These are phyloP conservation scores for Drosera capensis DNA, from an alignment of 148 eudicot genomes.

Conservation along the genomic window DNA sequence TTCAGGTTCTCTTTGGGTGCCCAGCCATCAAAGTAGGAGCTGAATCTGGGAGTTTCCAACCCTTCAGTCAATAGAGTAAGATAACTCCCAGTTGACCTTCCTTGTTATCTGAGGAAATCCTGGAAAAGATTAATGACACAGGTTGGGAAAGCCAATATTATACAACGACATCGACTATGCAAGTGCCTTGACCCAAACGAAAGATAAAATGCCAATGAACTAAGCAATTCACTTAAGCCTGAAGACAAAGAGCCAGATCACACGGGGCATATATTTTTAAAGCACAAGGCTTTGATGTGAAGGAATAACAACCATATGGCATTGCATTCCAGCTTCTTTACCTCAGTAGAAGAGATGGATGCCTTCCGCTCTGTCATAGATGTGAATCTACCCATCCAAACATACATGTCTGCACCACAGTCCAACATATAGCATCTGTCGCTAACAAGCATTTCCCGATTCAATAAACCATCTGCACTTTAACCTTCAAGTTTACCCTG, in stretches of 20 bases:
- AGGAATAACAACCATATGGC: no score
- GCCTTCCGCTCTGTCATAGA: conserved; percentile 43
- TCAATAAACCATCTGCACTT: conserved; percentile 17
- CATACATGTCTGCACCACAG: conserved; percentile 42
- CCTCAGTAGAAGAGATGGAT: conserved; percentile 46
- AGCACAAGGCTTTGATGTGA: no score
- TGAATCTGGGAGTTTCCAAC: conserved; percentile 32
- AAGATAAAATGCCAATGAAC: no score
- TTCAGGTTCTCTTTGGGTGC: conserved; percentile 28
- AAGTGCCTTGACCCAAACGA: no score
- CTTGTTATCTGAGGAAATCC: conserved; percentile 33
- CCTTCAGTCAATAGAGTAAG: conserved; percentile 38
- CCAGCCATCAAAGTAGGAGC: conserved; percentile 36
- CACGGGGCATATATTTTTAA: no score
- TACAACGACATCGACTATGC: no score
- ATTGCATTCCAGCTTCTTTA: no score
- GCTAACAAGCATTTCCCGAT: conserved; percentile 34
- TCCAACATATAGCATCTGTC: conserved; percentile 63
- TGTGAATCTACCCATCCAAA: conserved; percentile 66
- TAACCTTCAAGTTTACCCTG: conserved; percentile 18
- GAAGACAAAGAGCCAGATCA: no score
- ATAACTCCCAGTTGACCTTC: conserved; percentile 16
- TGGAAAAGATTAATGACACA: conserved; percentile 10
- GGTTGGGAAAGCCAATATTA: conserved; percentile 4
- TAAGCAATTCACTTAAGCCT: no score